A percentile compares a stretch with the other conserved stretches of the same genome.
These are phyloP conservation scores for Daldinia sp. DNA, from an alignment of 2,329 filamentous ascomycete genomes.

Conservation along the genomic window DNA sequence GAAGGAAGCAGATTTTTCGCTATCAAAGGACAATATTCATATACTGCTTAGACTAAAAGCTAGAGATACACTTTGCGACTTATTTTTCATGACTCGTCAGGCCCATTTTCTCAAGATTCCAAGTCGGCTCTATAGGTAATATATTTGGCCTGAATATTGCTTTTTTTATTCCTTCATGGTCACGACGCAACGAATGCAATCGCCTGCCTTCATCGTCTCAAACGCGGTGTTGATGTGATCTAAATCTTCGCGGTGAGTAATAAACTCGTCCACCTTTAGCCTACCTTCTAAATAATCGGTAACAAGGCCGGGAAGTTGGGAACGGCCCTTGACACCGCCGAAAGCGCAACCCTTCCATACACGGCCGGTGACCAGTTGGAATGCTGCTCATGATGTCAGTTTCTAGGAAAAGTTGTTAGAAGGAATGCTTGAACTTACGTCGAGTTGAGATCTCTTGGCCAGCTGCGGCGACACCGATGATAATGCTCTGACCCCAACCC, in stretches of 20 bases:
- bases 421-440: conserved; percentile 70
- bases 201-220: conserved; percentile 92
- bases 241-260: conserved; percentile 91
- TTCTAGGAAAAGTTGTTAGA: neutral
- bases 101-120: conserved; percentile 2
- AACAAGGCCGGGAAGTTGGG: conserved; percentile 88
- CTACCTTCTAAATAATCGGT: conserved; percentile 88
- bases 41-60: neutral
- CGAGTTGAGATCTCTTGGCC: conserved; percentile 95
- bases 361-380: conserved; percentile 97
- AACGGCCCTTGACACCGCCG: conserved; percentile 96
- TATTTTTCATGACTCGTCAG: conserved; percentile 31
- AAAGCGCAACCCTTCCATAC: conserved; percentile 99
- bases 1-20: neutral
- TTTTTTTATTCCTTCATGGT: conserved; percentile 61
- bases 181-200: conserved; percentile 96
- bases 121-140: conserved; percentile 17
- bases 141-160: conserved; percentile 12
- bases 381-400: conserved; percentile 69
- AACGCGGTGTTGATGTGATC: conserved; percentile 90
- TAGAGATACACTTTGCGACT: conserved; percentile 32
- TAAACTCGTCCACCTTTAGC: conserved; percentile 99
- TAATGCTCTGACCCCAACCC: conserved; percentile 97
- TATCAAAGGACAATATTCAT: conserved; percentile 5
- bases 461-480: conserved; percentile 96